Base-by-base conservation (phyloP, 2,329 filamentous ascomycete species). In the Trichoderma citrinoviride region DNA sequence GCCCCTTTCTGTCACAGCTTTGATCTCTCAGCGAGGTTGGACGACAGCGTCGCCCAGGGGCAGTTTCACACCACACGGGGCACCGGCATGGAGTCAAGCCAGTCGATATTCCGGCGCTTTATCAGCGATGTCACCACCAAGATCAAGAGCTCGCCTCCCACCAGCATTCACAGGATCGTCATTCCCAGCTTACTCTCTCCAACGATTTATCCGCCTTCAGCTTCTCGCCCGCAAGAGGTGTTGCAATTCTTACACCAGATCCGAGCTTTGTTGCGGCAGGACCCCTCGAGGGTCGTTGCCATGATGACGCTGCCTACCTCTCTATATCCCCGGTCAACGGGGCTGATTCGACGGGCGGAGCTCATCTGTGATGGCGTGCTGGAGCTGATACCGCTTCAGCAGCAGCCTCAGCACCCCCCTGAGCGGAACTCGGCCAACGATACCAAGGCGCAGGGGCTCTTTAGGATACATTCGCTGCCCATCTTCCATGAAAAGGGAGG, bases 401-500 rank as follows among this genome's bases (percentile, higher is more conserved):
- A 65, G 80, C 85, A 57, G 79, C 81, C 63, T 37, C 60, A 62
- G 6, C 60, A 62, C 75, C 84, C 75, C 5, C 80, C 85, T 84
- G 84, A 52, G 79, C 83, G 46, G 81, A 78, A 70, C 65, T 73
- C 67, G 41, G 76, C 85, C 4, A 89, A 91, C 66, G 92, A 96
- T 65, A 87, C 73, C 27, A 77, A 89, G 65, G 88, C 90, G 1
- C 94, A 98, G 74, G 95, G 95, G 1, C 86, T 98, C 77, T 79
- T 98, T 19, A 90, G 88, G 67, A 86, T 96, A 0, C 92, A 96
- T 75, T 89, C 89, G 61, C 77, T 98, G 41, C 94, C 95, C 0
- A 82, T 97, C 0, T 89, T 92, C 69, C 91, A 96, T 66, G 94
- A 98, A 74, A 92, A 91, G 69, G 94, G 95, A 1, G 93, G 93